These are phyloP conservation scores for Pichia deserticola DNA, from an alignment of 805 yeast species.

Conservation along the genomic window DNA sequence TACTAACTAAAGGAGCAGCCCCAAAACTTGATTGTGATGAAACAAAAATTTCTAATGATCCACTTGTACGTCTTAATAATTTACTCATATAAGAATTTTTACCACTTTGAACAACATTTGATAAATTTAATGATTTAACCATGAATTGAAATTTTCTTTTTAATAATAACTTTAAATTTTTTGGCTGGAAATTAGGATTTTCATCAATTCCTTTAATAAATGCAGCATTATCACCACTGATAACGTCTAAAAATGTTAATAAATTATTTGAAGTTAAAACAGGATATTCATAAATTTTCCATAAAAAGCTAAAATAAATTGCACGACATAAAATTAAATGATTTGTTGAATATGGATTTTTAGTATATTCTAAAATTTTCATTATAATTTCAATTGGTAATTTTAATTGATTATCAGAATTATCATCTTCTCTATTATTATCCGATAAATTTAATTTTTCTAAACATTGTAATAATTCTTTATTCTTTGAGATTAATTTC, in stretches of 20 bases:
- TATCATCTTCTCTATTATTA: background rate
- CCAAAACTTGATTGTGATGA: constrained; percentile 98
- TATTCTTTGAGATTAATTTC: background rate
- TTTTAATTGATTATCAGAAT: constrained; percentile 14
- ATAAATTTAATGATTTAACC: constrained; percentile 63
- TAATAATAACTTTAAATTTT: constrained; percentile 6
- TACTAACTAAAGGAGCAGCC: constrained; percentile 74
- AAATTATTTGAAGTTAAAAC: constrained; percentile 60
- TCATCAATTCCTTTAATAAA: constrained; percentile 5
- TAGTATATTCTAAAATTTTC: constrained; percentile 28
- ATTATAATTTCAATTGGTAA: constrained; percentile 47
- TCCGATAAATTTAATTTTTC: background rate
- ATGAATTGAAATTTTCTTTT: constrained; percentile 39
- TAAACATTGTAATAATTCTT: background rate
- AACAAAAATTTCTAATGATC: constrained; percentile 55
- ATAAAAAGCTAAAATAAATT: constrained; percentile 56
- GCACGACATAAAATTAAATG: constrained; percentile 53
- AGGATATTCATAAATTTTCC: constrained; percentile 61
- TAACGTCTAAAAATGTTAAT: constrained; percentile 53
- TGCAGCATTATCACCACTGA: constrained; percentile 16
- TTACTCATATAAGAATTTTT: constrained; percentile 86
- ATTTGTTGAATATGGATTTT: constrained; percentile 35
- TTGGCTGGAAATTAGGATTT: background rate
- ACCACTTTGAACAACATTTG: constrained; percentile 81
- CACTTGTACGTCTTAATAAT: constrained; percentile 68